Evolutionary conservation across 2,329 filamentous ascomycete species (phyloP).

Genomic region (Aureobasidium zeae): DNA sequence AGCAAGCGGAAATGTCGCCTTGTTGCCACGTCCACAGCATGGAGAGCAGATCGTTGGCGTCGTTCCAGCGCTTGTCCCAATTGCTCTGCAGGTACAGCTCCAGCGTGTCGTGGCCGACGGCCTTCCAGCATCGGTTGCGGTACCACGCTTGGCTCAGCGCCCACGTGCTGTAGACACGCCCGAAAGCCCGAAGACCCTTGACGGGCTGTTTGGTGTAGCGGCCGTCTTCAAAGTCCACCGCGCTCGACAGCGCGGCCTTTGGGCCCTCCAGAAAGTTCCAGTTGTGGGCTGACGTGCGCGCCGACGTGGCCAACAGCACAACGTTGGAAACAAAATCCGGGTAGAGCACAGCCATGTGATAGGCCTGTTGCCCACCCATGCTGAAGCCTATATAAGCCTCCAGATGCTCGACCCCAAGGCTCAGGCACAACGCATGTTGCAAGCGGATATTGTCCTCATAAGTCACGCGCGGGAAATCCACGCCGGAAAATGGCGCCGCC

Average conservation of each 20-base stretch:
- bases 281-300: slow-evolving; percentile 45
- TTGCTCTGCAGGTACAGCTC: slow-evolving; percentile 27
- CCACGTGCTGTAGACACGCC: slow-evolving; percentile 34
- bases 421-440: slow-evolving; percentile 38
- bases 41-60: slow-evolving; percentile 31
- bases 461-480: slow-evolving; percentile 37
- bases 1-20: slow-evolving; percentile 31
- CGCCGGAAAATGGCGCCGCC: slow-evolving; percentile 23
- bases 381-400: slow-evolving; percentile 46
- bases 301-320: slow-evolving; percentile 44
- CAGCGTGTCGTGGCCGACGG: slow-evolving; percentile 26
- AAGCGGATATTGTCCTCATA: slow-evolving; percentile 46
- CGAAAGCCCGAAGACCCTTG: slow-evolving; percentile 32
- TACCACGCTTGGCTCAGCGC: slow-evolving; percentile 35
- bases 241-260: slow-evolving; percentile 38
- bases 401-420: slow-evolving; percentile 36
- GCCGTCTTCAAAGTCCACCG: slow-evolving; percentile 34
- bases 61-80: slow-evolving; percentile 20
- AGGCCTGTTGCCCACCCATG: slow-evolving; percentile 48
- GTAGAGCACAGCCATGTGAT: slow-evolving; percentile 43
- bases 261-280: slow-evolving; percentile 48
- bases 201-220: slow-evolving; percentile 21
- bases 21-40: slow-evolving; percentile 36
- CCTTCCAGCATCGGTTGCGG: slow-evolving; percentile 30
- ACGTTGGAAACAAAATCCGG: slow-evolving; percentile 40